Conservation (phyloP, 2,329 filamentous ascomycete genomes). For the Cladosporium sp. region DNA sequence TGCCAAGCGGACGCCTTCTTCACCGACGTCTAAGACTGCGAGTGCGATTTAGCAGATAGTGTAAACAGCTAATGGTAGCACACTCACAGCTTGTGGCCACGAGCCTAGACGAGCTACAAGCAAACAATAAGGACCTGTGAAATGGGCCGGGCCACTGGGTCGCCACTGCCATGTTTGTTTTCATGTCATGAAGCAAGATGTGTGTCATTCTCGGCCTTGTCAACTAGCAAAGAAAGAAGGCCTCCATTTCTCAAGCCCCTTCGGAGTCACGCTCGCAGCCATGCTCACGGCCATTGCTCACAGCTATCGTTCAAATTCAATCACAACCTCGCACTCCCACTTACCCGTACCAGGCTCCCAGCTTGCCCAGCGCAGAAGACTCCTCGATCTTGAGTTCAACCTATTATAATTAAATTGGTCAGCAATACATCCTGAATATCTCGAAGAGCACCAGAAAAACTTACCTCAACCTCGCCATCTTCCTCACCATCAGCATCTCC, state of each 20-base stretch:
- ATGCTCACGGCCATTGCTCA: not conserved
- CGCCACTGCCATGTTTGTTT: not conserved
- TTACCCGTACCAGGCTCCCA: constrained; percentile 6
- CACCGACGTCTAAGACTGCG: no score
- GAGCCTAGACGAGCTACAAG: no score
- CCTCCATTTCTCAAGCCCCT: not conserved
- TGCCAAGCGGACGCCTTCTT: not conserved
- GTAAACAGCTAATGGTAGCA: no score
- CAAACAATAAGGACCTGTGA: no score
- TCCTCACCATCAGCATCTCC: not conserved
- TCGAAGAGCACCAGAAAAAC: not conserved
- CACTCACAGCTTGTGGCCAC: no score
- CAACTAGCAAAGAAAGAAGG: not conserved
- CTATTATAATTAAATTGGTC: not conserved
- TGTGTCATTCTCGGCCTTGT: not conserved
- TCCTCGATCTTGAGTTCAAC: not conserved
- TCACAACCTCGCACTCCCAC: not conserved
- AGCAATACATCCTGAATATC: not conserved
- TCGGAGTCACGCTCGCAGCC: no score
- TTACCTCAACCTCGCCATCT: not conserved
- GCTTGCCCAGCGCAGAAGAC: not conserved
- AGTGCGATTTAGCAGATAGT: no score
- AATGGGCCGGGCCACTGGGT: no score
- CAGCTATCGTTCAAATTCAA: not conserved
- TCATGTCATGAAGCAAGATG: not conserved